phyloP scores from a whole-genome alignment of 1,284 basidiomycete genomes.

The Ustilago sp. region DNA sequence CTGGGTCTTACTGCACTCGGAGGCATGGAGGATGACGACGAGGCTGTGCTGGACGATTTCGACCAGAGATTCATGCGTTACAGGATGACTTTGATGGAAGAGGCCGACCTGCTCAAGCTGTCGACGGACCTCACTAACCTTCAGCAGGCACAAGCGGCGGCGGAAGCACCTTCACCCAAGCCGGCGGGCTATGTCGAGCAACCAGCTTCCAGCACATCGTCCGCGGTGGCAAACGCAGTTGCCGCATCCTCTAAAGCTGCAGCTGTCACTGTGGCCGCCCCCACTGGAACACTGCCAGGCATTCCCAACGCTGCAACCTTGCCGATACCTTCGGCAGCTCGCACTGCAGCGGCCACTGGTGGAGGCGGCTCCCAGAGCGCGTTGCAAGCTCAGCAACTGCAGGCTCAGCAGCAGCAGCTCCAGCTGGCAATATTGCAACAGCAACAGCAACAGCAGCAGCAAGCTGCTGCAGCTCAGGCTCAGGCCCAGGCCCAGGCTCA shows the following conservation, averaged over 20 bases:
- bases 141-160: slow-evolving; percentile 65
- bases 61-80: slow-evolving; percentile 68
- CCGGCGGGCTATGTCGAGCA: slow-evolving; percentile 53
- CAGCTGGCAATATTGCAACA: slow-evolving; percentile 50
- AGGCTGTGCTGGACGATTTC: slow-evolving; percentile 68
- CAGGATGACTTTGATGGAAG: slow-evolving; percentile 67
- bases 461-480: slow-evolving; percentile 29
- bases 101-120: slow-evolving; percentile 65
- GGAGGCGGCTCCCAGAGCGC: slow-evolving; percentile 42
- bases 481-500: slow-evolving; percentile 30
- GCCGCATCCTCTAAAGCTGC: slow-evolving; percentile 29
- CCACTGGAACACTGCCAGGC: slow-evolving; percentile 32
- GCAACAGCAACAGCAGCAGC: slow-evolving; percentile 50
- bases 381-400: slow-evolving; percentile 40
- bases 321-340: slow-evolving; percentile 43
- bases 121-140: slow-evolving; percentile 67
- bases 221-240: slow-evolving; percentile 22
- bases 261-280: slow-evolving; percentile 19
- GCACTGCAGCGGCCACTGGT: slow-evolving; percentile 36
- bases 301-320: slow-evolving; percentile 27
- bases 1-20: slow-evolving; percentile 65
- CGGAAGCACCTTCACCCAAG: slow-evolving; percentile 54
- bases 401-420: slow-evolving; percentile 42
- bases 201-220: slow-evolving; percentile 17
- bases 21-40: slow-evolving; percentile 69